phyloP scores from a whole-genome alignment of 208 protist species.

The Leishmania amazonensis region DNA sequence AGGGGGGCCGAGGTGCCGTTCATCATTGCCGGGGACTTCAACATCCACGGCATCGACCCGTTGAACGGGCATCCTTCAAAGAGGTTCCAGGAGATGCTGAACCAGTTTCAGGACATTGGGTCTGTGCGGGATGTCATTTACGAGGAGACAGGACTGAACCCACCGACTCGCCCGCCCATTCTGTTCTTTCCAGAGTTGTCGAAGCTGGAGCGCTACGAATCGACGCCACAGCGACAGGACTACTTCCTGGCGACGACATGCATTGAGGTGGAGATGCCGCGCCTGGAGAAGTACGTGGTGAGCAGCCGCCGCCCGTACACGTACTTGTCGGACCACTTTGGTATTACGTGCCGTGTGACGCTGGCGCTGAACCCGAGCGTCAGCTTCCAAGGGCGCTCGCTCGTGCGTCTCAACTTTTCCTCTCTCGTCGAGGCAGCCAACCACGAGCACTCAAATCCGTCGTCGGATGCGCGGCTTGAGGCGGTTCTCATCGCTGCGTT shows the following conservation, averaged over 20 bases:
- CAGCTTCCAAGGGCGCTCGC: constrained; percentile 9
- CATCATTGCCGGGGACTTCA: constrained; percentile 85
- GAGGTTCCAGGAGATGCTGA: constrained; percentile 60
- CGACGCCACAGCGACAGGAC: constrained; percentile 80
- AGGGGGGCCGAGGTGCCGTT: constrained; percentile 46
- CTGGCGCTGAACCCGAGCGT: constrained; percentile 17
- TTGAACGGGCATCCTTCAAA: constrained; percentile 47
- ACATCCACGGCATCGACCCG: constrained; percentile 77
- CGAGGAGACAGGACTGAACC: constrained; percentile 49
- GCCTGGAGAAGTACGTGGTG: constrained; percentile 84
- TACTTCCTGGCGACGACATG: constrained; percentile 77
- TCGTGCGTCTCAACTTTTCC: constrained; percentile 40
- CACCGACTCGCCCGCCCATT: constrained; percentile 73
- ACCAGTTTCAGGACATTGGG: constrained; percentile 64
- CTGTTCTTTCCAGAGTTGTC: constrained; percentile 86
- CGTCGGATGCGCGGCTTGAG: constrained; percentile 51
- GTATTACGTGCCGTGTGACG: constrained; percentile 48
- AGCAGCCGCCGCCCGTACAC: constrained; percentile 76
- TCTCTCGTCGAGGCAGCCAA: constrained; percentile 63
- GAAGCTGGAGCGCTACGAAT: constrained; percentile 64
- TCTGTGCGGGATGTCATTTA: constrained; percentile 69
- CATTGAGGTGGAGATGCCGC: constrained; percentile 35
- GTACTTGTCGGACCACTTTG: constrained; percentile 92
- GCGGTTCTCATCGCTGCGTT: constrained; percentile 37
- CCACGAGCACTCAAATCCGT: constrained; percentile 75